Percentiles rank a stretch among this genome's conserved stretches.
These are phyloP conservation scores for Penicillium sp. DNA, from an alignment of 2,329 filamentous ascomycete genomes.

Conservation along the genomic window DNA sequence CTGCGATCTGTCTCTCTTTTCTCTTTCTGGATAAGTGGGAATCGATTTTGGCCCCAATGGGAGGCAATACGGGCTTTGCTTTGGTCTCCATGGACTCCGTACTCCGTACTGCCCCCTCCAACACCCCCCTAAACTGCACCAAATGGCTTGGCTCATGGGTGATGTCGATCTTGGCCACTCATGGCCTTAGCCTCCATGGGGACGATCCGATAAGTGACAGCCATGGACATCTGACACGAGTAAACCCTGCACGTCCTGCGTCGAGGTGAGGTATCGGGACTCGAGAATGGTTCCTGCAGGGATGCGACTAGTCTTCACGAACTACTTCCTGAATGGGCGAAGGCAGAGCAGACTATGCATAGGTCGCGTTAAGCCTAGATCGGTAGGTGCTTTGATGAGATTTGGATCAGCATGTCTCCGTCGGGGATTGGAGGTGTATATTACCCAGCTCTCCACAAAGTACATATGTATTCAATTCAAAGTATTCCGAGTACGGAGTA, in stretches of 20 bases:
- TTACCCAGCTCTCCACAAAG: not conserved
- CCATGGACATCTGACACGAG: conserved; percentile 7
- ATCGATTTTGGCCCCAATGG: not conserved
- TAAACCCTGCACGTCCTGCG: conserved; percentile 16
- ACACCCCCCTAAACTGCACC: not conserved
- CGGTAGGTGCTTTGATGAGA: not conserved
- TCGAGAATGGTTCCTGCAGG: conserved; percentile 16
- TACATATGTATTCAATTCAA: not conserved
- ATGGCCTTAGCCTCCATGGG: conserved; percentile 1
- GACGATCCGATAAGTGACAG: conserved; percentile 7
- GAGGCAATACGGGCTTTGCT: not conserved
- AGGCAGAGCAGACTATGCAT: not conserved
- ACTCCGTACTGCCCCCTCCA: not conserved
- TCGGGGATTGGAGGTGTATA: not conserved
- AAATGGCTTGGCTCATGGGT: not conserved
- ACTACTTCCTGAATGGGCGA: conserved; percentile 12
- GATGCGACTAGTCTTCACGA: conserved; percentile 13
- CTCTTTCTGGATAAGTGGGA: not conserved
- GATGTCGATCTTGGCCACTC: conserved; percentile 2
- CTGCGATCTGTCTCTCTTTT: not conserved
- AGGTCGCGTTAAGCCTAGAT: not conserved
- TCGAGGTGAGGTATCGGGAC: conserved; percentile 8
- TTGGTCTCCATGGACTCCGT: not conserved
- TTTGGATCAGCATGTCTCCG: not conserved
- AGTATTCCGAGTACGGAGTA: not conserved